A percentile compares a stretch with the other conserved stretches of the same genome.
phyloP scores from a whole-genome alignment of 108 stramenopile genomes.

The Fistulifera pelliculosa region DNA sequence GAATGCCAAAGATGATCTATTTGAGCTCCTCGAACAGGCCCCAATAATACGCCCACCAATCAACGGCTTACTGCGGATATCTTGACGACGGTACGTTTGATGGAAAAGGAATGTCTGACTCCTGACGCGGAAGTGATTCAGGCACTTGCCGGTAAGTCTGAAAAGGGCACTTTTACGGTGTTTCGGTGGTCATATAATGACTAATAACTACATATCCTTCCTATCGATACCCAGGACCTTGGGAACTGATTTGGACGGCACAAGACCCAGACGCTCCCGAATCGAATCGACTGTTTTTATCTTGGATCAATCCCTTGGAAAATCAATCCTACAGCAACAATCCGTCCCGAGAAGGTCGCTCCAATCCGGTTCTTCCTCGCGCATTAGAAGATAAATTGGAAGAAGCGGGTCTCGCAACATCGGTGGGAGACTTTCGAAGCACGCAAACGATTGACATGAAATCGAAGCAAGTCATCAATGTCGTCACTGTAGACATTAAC shows the following conservation, averaged over 20 bases:
- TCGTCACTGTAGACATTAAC: constrained; percentile 45
- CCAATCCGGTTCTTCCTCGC: constrained; percentile 59
- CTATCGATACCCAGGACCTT: constrained; percentile 23
- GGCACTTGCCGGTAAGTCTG: constrained; percentile 36
- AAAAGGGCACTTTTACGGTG: no score
- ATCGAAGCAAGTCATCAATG: constrained; percentile 53
- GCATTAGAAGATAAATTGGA: constrained; percentile 59
- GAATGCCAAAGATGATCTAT: constrained; percentile 1
- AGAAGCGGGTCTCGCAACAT: constrained; percentile 32
- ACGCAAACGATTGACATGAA: constrained; percentile 68
- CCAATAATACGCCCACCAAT: constrained; percentile 44
- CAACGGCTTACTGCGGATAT: constrained; percentile 38
- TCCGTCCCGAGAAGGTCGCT: constrained; percentile 30
- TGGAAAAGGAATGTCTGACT: constrained; percentile 54
- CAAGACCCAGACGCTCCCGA: constrained; percentile 47
- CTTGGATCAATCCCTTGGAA: constrained; percentile 71
- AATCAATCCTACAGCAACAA: constrained; percentile 82
- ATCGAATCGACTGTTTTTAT: constrained; percentile 18
- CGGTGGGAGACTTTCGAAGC: constrained; percentile 23
- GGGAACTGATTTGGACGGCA: constrained; percentile 78
- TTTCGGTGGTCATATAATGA: no score
- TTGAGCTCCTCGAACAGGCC: constrained; percentile 4
- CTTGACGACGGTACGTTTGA: constrained; percentile 25
- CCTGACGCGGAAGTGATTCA: constrained; percentile 39
- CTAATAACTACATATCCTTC: no score